Conservation (phyloP, 768 basidiomycete species). For the Suillus bovinus region DNA sequence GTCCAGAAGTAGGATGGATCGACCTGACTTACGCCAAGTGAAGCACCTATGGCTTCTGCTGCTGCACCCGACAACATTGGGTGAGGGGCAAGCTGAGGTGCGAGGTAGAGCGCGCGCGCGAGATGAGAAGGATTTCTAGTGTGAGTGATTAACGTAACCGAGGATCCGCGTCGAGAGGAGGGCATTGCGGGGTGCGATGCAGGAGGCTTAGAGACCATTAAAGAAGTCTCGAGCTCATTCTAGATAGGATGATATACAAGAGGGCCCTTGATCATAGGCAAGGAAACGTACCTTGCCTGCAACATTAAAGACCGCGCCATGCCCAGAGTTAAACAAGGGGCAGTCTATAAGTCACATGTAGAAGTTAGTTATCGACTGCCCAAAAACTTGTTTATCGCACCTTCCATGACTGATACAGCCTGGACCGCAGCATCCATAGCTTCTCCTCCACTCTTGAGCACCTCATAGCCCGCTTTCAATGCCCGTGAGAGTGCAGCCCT, state of each 20-base stretch:
- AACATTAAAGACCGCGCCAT: constrained; percentile 81
- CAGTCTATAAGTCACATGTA: constrained; percentile 46
- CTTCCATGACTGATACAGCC: constrained; percentile 74
- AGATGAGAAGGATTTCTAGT: constrained; percentile 74
- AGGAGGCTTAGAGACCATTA: constrained; percentile 83
- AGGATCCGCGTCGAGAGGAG: constrained; percentile 58
- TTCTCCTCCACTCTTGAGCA: constrained; percentile 69
- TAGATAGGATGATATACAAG: constrained; percentile 28
- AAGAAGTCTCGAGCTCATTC: constrained; percentile 81
- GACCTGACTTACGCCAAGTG: constrained; percentile 57
- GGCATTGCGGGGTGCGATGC: constrained; percentile 60
- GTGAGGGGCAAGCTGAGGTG: constrained; percentile 63
- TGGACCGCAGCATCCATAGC: constrained; percentile 83
- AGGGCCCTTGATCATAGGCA: not conserved
- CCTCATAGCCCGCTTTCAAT: constrained; percentile 59
- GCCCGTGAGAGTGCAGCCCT: constrained; percentile 54
- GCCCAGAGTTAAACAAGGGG: constrained; percentile 77
- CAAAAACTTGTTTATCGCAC: constrained; percentile 32
- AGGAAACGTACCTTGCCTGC: constrained; percentile 64
- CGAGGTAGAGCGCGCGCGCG: constrained; percentile 67
- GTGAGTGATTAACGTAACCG: constrained; percentile 64
- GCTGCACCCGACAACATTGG: constrained; percentile 66
- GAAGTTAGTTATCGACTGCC: not conserved
- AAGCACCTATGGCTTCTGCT: constrained; percentile 60
- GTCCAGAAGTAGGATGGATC: constrained; percentile 83